These are phyloP conservation scores for Aspergillus luchuensis DNA, from an alignment of 2,329 filamentous ascomycete genomes.

Conservation along the genomic window DNA sequence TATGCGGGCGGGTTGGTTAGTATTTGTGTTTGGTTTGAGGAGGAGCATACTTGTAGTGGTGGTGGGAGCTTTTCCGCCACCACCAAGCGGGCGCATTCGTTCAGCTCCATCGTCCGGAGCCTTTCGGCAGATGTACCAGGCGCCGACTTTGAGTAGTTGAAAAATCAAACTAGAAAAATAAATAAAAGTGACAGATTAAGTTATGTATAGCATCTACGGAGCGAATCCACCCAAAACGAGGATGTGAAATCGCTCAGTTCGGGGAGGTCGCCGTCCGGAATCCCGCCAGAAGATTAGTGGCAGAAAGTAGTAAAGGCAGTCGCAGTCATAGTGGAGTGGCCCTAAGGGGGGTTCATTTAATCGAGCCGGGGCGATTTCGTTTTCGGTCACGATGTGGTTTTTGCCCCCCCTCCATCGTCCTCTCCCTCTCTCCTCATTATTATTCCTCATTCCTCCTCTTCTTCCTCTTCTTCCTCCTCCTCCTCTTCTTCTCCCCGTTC, in stretches of 20 bases:
- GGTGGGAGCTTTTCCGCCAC: not conserved
- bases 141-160: not conserved
- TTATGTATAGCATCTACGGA: not conserved
- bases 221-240: not conserved
- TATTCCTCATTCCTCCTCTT: slow-evolving; percentile 12
- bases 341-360: slow-evolving; percentile 12
- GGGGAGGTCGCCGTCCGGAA: not conserved
- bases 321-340: slow-evolving; percentile 9
- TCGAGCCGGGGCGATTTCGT: slow-evolving; percentile 10
- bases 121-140: not conserved
- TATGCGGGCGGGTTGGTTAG: not conserved
- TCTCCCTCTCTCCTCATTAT: slow-evolving; percentile 7
- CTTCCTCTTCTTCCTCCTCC: slow-evolving; percentile 4
- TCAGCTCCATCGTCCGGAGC: not conserved
- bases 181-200: not conserved
- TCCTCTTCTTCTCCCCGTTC: slow-evolving; percentile 8
- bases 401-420: slow-evolving; percentile 15
- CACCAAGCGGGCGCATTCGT: not conserved
- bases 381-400: slow-evolving; percentile 17
- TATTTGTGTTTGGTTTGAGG: not conserved
- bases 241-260: not conserved
- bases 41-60: not conserved
- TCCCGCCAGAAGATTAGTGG: not conserved
- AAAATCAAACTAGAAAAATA: not conserved
- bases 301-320: not conserved